Base-by-base conservation (phyloP, 2,329 filamentous ascomycete species). In the Cercospora janseana region DNA sequence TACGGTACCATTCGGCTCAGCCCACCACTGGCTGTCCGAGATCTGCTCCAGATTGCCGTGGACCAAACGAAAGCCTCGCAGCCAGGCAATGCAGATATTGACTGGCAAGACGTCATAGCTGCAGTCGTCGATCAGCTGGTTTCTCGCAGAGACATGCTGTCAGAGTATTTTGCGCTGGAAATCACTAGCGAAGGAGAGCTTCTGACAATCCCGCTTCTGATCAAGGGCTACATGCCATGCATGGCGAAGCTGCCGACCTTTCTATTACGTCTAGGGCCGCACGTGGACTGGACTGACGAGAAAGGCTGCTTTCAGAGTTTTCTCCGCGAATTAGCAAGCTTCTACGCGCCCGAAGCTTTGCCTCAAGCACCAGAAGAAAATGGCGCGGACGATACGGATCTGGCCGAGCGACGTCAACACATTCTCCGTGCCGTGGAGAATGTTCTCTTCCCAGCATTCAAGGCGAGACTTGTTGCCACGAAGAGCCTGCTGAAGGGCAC, bases 81-180 rank as follows among this genome's bases (percentile, higher is more conserved):
- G 8, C 62, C 56, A 20, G 60, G 67, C 5, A 60, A 64, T 5
- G 75, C 79, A 29, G 79, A 82, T n/a, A 79, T 87, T 24, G 80
- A 90, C 31, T 81, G 85, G 58, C 73, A 80, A 0, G 77, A 81
- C 27, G 80, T 90, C 0, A 82, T 88, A 1, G 74, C 82, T 3
- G 75, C 78, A 3, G 84, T 95, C 3, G 73, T 78, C 0, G 69
- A 76, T 2, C 84, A 90, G 58, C 75, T 97, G 2, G 77, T 94
- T 24, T 80, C 85, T 57, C 81, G 86, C 8, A 79, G 87, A 27
- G 86, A 92, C 62, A 94, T 98, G 88, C 79, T 98, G 1, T 75
- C 80, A 2, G 93, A 98, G 69, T 98, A 98, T 70, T 97, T 98
- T 69, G 86, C 85, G 1, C 73, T 98, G 35, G 84, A 92, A 47